Base-by-base conservation (phyloP, 2,329 filamentous ascomycete genomes). In the Cadophora gregata region DNA sequence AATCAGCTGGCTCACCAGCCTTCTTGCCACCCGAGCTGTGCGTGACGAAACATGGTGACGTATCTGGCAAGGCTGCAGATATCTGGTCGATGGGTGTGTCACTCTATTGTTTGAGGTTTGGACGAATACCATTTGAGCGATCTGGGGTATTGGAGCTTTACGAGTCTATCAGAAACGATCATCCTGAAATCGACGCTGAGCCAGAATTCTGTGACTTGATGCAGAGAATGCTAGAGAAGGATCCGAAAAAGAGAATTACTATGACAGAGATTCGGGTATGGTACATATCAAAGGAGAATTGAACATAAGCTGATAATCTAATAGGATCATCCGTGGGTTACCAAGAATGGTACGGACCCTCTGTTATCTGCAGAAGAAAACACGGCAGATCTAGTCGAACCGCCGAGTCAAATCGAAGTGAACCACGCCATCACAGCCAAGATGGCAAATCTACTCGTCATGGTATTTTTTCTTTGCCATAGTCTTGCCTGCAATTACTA, bases 21-120 rank as follows among this genome's bases (percentile, higher is more conserved):
- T 99, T 99, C 75, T 85, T 98, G 66, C 92, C 96, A 0, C 96
- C 96, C 0, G 96, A 99, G 78, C 83, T 99, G 14, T 99, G 96
- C 75, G 89, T 94, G 25, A 87, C 89, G 8, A 93, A 88, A 74
- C 95, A 97, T 76, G 93, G 92, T 0, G 90, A 94, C 71, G 90
- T 98, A 1, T 95, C 92, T 2, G 96, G 96, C 12, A 91, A 88
- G 73, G 93, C 95, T 4, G 93, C 93, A 4, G 96, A 99, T 79
- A 93, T 99, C 63, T 99, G 96, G 96, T 97, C 95, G 3, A 98
- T 98, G 95, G 96, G 96, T 7, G 90, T 97, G 9, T 97, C 94
- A 1, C 82, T 99, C 2, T 98, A 95, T 77, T 99, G 96, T 77
- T 84, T 99, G 47, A 89, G 91, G 68, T 98, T 97, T 75, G 96